phyloP scores from a whole-genome alignment of 768 basidiomycete species.

The Lactarius evosmus region DNA sequence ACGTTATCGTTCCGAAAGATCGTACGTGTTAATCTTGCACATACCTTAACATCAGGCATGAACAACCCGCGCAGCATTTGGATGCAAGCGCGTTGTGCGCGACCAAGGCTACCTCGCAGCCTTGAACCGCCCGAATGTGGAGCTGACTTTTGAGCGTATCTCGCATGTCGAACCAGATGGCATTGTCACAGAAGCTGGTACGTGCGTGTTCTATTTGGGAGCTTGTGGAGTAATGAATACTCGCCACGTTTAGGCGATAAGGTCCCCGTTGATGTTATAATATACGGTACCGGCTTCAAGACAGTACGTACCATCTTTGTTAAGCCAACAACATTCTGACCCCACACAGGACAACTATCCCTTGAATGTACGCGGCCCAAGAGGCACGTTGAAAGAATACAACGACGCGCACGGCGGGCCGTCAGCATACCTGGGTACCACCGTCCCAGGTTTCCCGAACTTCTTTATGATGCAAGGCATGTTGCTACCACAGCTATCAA shows the following conservation, averaged over 20 bases:
- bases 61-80: conserved; percentile 40
- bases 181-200: conserved; percentile 43
- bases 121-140: conserved; percentile 51
- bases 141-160: conserved; percentile 48
- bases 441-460: conserved; percentile 24
- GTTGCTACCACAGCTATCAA: neutral
- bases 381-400: conserved; percentile 44
- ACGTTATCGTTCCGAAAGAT: conserved; percentile 47
- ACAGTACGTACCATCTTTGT: conserved; percentile 37
- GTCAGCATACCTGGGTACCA: conserved; percentile 48
- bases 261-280: conserved; percentile 51
- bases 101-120: conserved; percentile 55
- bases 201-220: neutral
- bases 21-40: conserved; percentile 35
- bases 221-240: neutral
- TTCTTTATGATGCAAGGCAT: conserved; percentile 24
- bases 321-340: neutral
- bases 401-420: conserved; percentile 47
- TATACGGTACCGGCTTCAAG: conserved; percentile 54
- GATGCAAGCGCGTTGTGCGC: conserved; percentile 60
- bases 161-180: conserved; percentile 47
- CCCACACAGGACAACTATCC: conserved; percentile 17
- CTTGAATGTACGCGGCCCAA: conserved; percentile 12
- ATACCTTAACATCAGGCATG: neutral
- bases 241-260: conserved; percentile 37